A percentile compares a stretch with the other conserved stretches of the same genome.
phyloP scores from a whole-genome alignment of 139 green algal species.

The Haematococcus lacustris region DNA sequence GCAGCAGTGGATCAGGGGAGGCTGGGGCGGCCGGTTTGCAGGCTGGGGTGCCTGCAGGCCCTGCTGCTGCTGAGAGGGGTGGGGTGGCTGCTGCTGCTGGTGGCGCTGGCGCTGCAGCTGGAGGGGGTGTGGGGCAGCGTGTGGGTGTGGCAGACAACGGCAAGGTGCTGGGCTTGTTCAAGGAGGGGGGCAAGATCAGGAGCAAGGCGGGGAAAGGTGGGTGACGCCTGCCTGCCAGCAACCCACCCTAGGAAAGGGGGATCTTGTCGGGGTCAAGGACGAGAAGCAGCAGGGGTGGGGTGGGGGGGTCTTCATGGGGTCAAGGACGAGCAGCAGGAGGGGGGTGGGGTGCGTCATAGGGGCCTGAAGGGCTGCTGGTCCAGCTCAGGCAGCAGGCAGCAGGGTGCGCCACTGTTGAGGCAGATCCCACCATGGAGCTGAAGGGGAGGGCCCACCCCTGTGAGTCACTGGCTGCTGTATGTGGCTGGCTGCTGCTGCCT shows the following conservation, averaged over 20 bases:
- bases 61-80: no score
- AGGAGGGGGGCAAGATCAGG: conserved; percentile 24
- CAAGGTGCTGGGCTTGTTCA: conserved; percentile 36
- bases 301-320: not conserved
- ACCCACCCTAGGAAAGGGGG: not conserved
- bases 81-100: no score
- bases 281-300: not conserved
- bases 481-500: no score
- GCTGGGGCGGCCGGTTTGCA: no score
- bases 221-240: not conserved
- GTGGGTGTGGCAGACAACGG: no score
- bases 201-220: conserved; percentile 6
- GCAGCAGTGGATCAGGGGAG: no score
- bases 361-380: not conserved
- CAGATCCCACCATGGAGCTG: no score
- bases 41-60: no score
- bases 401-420: no score
- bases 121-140: not conserved
- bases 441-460: no score
- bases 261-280: not conserved
- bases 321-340: not conserved
- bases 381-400: conserved; percentile 1
- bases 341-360: not conserved
- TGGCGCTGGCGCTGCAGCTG: not conserved
- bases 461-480: no score